phyloP scores from a whole-genome alignment of 768 basidiomycete genomes.

The Auricularia heimuer region DNA sequence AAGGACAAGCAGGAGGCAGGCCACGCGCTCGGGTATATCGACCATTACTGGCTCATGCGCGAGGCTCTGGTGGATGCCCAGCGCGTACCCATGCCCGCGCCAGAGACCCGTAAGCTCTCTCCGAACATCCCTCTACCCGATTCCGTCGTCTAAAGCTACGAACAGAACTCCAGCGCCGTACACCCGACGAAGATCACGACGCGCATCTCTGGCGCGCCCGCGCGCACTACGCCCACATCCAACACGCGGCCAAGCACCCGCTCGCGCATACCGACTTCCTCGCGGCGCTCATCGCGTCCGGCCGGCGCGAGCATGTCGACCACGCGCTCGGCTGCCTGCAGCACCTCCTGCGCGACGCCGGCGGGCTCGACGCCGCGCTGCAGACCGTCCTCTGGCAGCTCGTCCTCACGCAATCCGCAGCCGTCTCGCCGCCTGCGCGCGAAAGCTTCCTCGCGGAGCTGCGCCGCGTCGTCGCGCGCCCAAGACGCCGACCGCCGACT shows the following conservation, averaged over 20 bases:
- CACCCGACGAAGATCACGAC: not conserved
- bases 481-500: no score
- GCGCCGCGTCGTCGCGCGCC: no score
- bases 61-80: slow-evolving; percentile 26
- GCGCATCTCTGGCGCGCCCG: not conserved
- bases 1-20: slow-evolving; percentile 33
- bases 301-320: not conserved
- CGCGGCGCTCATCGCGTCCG: not conserved
- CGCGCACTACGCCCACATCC: not conserved
- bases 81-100: not conserved
- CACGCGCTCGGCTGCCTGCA: not conserved
- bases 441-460: no score
- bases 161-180: not conserved
- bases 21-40: slow-evolving; percentile 26
- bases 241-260: not conserved
- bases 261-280: not conserved
- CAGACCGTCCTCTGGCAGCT: not conserved
- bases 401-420: not conserved
- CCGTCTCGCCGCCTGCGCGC: no score
- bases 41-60: slow-evolving; percentile 56
- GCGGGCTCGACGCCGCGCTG: not conserved
- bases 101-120: not conserved
- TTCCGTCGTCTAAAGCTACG: no score
- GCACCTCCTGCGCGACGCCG: not conserved
- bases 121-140: no score